Percentiles rank a stretch among this genome's conserved stretches.
Evolutionary conservation across 2,329 filamentous ascomycete genomes (phyloP).

Genomic region (Ascocoryne sarcoides): DNA sequence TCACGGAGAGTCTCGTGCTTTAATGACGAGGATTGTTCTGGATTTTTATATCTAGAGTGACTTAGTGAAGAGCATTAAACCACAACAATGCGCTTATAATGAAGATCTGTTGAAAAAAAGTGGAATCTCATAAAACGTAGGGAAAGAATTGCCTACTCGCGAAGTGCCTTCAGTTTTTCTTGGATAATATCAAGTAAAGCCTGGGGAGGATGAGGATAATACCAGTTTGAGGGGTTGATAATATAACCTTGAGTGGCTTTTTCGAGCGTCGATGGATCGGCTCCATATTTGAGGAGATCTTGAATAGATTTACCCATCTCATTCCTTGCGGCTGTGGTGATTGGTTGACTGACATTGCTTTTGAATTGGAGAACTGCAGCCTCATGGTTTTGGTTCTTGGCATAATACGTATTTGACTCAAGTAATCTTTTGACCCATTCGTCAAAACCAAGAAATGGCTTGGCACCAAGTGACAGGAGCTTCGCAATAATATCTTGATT

Average conservation of each 20-base stretch:
- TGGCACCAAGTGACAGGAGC: conserved; percentile 56
- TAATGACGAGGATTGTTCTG: conserved; percentile 2
- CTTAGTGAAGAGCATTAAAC: not conserved
- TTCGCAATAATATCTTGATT: conserved; percentile 46
- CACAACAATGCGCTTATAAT: no score
- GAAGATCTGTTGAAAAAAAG: no score
- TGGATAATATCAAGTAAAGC: conserved; percentile 54
- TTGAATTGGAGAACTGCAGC: conserved; percentile 41
- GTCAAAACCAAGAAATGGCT: conserved; percentile 51
- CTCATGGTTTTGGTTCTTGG: conserved; percentile 35
- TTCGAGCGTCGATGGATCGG: conserved; percentile 54
- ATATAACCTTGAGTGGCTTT: conserved; percentile 23
- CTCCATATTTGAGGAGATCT: conserved; percentile 53
- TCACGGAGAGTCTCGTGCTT: conserved; percentile 31
- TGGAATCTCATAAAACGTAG: not conserved
- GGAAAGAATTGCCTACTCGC: conserved; percentile 10
- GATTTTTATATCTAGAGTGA: conserved; percentile 10
- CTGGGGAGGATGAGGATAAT: conserved; percentile 31
- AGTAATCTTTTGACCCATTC: conserved; percentile 52
- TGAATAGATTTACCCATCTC: conserved; percentile 38
- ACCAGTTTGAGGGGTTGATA: not conserved
- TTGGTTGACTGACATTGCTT: conserved; percentile 48
- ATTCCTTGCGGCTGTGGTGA: conserved; percentile 49
- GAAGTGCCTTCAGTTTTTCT: conserved; percentile 41
- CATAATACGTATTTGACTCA: conserved; percentile 30